Base-by-base conservation (phyloP, 2,329 filamentous ascomycete genomes). In the Rasamsonia emersonii region DNA sequence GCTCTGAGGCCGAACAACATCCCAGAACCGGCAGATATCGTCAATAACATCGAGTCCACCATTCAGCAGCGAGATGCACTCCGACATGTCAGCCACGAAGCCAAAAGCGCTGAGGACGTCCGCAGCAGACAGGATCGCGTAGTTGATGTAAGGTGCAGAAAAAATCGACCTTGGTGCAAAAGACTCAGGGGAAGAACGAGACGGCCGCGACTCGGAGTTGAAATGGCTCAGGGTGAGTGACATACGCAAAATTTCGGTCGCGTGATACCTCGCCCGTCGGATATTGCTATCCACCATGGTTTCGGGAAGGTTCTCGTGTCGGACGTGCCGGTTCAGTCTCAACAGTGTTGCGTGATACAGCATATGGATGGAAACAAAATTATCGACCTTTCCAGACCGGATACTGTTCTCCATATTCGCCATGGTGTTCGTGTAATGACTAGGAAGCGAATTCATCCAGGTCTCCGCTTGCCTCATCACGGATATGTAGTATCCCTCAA, bases 91-190 rank as follows among this genome's bases (percentile, higher is more conserved):
- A 0, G 64, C 55, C 5, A 78, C 51, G 1, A 64, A 49, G 1
- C 78, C 75, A 4, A 70, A 73, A 0, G 78, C 72, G 9, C 74
- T 74, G 34, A 83, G 62, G 1, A 82, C 72, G 43, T 86, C 81
- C 19, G 79, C 64, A 0, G 79, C 78, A 28, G 76, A 69, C 19
- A 77, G 61, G 15, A 80, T 68, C 4, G 71, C 69, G 41, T 73
- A 74, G n/a, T 73, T 74, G 11, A 75, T 62, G 39, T 79, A 76
- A 0, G 79, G 77, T n/a, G 68, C 71, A 0, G 73, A 69, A 24
- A 72, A 67, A 4, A 56, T 42, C 35, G 53, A 51, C 18, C 65
- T 44, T 28, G 53, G 33, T n/a, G 37, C 28, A 3, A 30, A 24
- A 6, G 35, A 24, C 5, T 53, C 51, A 2, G 42, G 20, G 28